Conservation (phyloP, 805 yeast genomes). For the Lipomyces japonicus region DNA sequence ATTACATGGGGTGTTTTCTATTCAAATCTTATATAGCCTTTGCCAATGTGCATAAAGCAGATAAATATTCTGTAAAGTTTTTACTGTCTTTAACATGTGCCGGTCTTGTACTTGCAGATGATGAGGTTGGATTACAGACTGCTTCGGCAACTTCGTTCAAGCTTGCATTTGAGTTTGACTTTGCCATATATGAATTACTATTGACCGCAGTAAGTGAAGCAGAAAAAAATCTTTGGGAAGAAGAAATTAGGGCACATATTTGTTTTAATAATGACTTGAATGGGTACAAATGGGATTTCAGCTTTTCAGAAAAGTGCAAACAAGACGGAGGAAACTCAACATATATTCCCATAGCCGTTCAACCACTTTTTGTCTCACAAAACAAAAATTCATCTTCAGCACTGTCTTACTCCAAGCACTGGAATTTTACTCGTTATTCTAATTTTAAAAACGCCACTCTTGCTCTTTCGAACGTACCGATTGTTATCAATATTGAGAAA, state of each 20-base stretch:
- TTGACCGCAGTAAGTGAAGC: conserved; percentile 21
- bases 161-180: conserved; percentile 20
- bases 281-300: conserved; percentile 10
- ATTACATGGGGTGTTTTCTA: conserved; percentile 20
- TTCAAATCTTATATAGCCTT: conserved; percentile 25
- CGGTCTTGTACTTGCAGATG: conserved; percentile 4
- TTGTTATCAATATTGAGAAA: neutral
- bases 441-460: too few species aligned
- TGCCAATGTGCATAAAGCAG: conserved; percentile 7
- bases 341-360: neutral
- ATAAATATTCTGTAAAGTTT: conserved; percentile 17
- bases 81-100: conserved; percentile 19
- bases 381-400: neutral
- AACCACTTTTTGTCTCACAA: neutral
- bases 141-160: conserved; percentile 15
- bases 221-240: conserved; percentile 19
- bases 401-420: too few species aligned
- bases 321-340: neutral
- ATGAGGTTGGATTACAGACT: conserved; percentile 16
- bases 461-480: neutral
- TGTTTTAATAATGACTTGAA: conserved; percentile 14
- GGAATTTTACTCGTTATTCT: neutral
- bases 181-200: conserved; percentile 20
- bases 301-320: neutral
- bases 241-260: conserved; percentile 8